phyloP scores from a whole-genome alignment of 2,329 filamentous ascomycete species.

The Xylariaceae sp. region DNA sequence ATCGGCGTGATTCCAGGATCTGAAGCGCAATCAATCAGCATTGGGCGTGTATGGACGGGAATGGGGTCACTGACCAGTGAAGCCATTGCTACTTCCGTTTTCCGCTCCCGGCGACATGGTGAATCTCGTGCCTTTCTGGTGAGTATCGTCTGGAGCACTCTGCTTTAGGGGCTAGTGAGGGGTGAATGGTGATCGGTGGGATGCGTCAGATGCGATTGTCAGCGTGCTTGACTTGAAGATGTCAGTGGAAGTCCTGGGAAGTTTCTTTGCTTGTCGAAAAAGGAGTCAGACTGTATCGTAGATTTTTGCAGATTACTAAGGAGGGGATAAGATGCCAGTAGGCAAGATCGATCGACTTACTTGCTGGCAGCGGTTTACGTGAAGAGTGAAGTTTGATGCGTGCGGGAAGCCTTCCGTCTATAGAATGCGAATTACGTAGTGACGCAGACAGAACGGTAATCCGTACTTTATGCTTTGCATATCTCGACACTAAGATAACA shows the following conservation, averaged over 20 bases:
- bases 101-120: constrained; percentile 14
- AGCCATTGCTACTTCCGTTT: constrained; percentile 6
- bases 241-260: too few relatives aligned
- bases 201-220: background rate
- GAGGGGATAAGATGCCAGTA: too few relatives aligned
- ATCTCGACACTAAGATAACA: too few relatives aligned
- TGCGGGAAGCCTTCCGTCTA: too few relatives aligned
- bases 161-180: background rate
- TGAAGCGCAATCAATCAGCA: constrained; percentile 12
- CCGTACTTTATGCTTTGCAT: too few relatives aligned
- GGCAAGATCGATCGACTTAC: too few relatives aligned
- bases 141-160: background rate
- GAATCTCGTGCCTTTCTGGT: background rate
- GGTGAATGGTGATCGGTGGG: background rate
- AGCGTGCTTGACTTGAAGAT: background rate
- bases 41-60: background rate
- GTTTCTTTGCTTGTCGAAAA: background rate
- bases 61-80: constrained; percentile 10
- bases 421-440: too few relatives aligned
- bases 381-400: too few relatives aligned
- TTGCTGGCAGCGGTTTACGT: too few relatives aligned
- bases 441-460: too few relatives aligned
- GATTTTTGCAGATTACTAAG: too few relatives aligned
- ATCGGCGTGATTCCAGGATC: constrained; percentile 35
- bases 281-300: background rate